Conservation (phyloP, 2,329 filamentous ascomycete genomes). For the Stachybotrys elegans region DNA sequence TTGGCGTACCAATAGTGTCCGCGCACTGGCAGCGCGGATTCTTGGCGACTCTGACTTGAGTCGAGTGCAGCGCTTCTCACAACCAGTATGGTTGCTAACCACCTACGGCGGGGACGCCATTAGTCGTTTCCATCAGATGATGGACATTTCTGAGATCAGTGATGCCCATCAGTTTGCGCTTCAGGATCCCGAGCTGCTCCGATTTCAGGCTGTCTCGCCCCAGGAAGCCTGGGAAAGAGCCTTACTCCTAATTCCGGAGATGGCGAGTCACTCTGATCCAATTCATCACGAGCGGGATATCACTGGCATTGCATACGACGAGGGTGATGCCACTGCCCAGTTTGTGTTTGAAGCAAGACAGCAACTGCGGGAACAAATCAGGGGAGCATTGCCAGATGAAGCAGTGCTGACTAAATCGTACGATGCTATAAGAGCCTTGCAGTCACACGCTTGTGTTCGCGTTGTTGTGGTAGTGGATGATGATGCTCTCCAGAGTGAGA, state of each 20-base stretch:
- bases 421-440: background rate
- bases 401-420: background rate
- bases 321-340: background rate
- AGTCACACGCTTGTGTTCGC: background rate
- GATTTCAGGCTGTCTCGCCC: background rate
- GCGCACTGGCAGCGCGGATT: background rate
- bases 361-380: background rate
- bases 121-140: background rate
- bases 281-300: background rate
- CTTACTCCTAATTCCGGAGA: background rate
- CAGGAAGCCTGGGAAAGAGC: background rate
- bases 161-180: background rate
- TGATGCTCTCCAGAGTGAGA: background rate
- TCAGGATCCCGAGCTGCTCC: background rate
- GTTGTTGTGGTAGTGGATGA: background rate
- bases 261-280: background rate
- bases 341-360: background rate
- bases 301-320: background rate
- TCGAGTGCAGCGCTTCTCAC: background rate
- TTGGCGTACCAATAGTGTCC: background rate
- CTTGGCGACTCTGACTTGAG: too few species aligned
- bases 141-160: background rate
- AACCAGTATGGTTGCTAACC: background rate
- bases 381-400: background rate
- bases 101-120: background rate